Conservation (phyloP, 768 basidiomycete species). For the Podaxis rugospora region DNA sequence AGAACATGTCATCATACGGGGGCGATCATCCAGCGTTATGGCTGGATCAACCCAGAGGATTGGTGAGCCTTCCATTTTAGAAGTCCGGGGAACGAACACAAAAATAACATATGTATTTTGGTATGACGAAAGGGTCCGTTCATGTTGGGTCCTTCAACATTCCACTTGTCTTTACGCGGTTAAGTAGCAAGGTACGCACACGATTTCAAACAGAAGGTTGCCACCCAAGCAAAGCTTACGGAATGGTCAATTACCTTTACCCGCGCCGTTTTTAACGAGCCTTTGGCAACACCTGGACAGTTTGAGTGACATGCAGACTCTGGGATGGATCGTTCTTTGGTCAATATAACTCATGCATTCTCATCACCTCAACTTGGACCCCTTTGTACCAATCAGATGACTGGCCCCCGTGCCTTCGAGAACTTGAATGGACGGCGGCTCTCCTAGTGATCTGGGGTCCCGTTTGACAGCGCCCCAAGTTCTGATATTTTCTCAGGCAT, state of each 20-base stretch:
- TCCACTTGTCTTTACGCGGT: constrained; percentile 1
- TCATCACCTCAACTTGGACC: background rate
- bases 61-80: constrained; percentile 5
- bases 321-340: background rate
- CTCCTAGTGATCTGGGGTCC: background rate
- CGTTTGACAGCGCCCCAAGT: background rate
- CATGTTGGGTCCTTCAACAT: background rate
- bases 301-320: background rate
- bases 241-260: background rate
- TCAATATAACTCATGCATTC: background rate
- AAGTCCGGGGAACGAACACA: background rate
- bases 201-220: constrained; percentile 1
- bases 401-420: background rate
- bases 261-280: background rate
- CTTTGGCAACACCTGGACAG: background rate
- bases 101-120: constrained; percentile 5
- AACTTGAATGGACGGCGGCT: background rate
- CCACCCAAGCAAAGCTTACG: background rate
- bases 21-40: constrained; percentile 1
- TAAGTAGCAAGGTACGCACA: constrained; percentile 5
- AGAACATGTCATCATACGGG: constrained; percentile 1
- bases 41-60: background rate
- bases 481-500: background rate
- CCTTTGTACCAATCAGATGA: background rate
- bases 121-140: constrained; percentile 5